These are phyloP conservation scores for Aethionema arabicum DNA, from an alignment of 345 rosid genomes.

Conservation along the genomic window DNA sequence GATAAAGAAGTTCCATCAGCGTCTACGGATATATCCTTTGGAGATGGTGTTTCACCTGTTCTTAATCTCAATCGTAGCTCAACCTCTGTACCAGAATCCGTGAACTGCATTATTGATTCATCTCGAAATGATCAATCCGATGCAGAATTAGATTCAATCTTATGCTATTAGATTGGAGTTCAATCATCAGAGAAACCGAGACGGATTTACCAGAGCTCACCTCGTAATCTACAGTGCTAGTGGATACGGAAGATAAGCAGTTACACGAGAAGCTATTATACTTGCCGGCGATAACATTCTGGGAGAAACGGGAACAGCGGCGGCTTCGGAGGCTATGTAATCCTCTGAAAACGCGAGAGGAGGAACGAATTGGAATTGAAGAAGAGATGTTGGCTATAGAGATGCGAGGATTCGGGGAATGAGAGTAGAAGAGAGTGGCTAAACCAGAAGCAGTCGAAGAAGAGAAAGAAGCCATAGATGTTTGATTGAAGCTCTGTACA, in stretches of 20 bases:
- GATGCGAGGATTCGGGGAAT: conserved; percentile 27
- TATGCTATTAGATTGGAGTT: not conserved
- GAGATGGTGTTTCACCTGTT: conserved; percentile 39
- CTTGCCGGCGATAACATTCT: conserved; percentile 28
- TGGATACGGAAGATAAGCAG: conserved; percentile 43
- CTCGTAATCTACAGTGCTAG: conserved; percentile 56
- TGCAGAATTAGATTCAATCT: not conserved
- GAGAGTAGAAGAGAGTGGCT: conserved; percentile 32
- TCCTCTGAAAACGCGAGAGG: conserved; percentile 27
- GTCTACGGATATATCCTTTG: conserved; percentile 74
- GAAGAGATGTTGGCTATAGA: conserved; percentile 6
- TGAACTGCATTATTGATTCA: conserved; percentile 53
- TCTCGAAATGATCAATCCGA: not conserved
- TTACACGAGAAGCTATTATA: conserved; percentile 44
- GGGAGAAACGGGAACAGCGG: conserved; percentile 10
- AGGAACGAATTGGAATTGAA: conserved; percentile 17
- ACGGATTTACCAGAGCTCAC: conserved; percentile 25
- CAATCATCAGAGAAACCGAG: not conserved
- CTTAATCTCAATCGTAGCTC: conserved; percentile 64
- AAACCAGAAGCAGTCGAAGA: conserved; percentile 26
- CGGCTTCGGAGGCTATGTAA: conserved; percentile 26
- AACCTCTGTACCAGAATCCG: conserved; percentile 72
- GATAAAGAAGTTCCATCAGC: conserved; percentile 62
- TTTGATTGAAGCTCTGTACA: conserved; percentile 5
- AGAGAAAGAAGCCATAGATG: conserved; percentile 34